Base-by-base conservation (phyloP, 2,329 filamentous ascomycete genomes). In the Intubia oerlemansii region DNA sequence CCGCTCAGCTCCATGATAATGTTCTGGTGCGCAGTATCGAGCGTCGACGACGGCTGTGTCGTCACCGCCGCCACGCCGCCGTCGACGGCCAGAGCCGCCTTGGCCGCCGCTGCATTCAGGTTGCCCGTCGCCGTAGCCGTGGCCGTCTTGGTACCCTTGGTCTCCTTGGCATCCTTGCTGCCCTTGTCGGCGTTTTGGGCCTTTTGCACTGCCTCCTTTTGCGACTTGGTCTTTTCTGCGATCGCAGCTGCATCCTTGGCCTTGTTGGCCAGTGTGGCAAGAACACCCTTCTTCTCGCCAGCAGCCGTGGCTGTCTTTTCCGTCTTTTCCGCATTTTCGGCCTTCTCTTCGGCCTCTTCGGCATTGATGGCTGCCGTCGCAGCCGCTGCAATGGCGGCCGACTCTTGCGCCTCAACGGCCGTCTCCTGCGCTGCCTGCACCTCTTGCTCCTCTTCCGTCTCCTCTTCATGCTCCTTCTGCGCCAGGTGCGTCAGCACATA, bases 401-500 rank as follows among this genome's bases (percentile, higher is more conserved):
- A 24, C 2, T 26, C 12, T 2, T 11, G 16, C n/a, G n/a, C n/a
- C 17, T 12, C 25, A 9, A 13, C 3, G 15, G 24, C 23, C 39
- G 34, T 37, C 18, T 38, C 31, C 15, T 41, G 32, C 4, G 37
- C 34, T 1, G 37, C 3, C 34, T 36, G 36, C 1, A 35, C 41
- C 11, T 48, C 44, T 3, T 17, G 5, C 5, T 51, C 44, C 4
- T 47, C 43, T 2, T 45, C 41, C 10, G 48, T 39, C 9, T 44
- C 41, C n/a, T 46, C 39, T 2, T 50, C 40, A 8, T 44, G 41
- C 15, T 46, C 46, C 24, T 52, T 56, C 34, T 50, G 59, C 27
- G 75, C 66, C 17, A 95, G 56, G 36, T 91, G 78, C 23, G 70
- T 76, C 17, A 92, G 57, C n/a, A 98, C 78, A 44, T 85, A 93